Evolutionary conservation across 176 grass and related monocot species (phyloP).

Genomic region (Poa annua): DNA sequence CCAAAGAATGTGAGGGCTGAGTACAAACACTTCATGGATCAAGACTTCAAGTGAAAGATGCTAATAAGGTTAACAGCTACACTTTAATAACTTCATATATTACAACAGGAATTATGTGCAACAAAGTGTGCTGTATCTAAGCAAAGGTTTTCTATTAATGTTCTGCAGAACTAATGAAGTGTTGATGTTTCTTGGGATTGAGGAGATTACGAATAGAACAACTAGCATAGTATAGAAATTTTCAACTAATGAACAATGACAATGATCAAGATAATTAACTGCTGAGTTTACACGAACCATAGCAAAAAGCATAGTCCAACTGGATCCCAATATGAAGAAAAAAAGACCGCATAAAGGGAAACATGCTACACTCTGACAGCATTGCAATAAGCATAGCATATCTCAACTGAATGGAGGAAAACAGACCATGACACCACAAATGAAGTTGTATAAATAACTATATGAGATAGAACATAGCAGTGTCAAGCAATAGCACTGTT

Average conservation of each 20-base stretch:
- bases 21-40: background rate
- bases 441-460: background rate
- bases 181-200: background rate
- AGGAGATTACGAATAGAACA: background rate
- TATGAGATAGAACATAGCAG: too few relatives aligned
- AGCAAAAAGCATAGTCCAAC: background rate
- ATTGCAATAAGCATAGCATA: background rate
- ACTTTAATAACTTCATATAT: background rate
- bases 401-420: background rate
- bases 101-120: too few relatives aligned
- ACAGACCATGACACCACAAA: background rate
- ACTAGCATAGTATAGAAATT: background rate
- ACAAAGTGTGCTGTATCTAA: too few relatives aligned
- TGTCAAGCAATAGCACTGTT: too few relatives aligned
- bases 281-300: background rate
- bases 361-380: background rate
- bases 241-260: background rate
- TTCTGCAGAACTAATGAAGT: too few relatives aligned
- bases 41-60: background rate
- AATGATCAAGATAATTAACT: background rate
- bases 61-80: background rate
- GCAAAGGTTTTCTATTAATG: background rate
- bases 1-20: background rate
- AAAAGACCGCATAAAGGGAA: background rate
- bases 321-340: background rate